Evolutionary conservation across 2,329 filamentous ascomycete genomes (phyloP).

Genomic region (Aspergillus costaricaensis): DNA sequence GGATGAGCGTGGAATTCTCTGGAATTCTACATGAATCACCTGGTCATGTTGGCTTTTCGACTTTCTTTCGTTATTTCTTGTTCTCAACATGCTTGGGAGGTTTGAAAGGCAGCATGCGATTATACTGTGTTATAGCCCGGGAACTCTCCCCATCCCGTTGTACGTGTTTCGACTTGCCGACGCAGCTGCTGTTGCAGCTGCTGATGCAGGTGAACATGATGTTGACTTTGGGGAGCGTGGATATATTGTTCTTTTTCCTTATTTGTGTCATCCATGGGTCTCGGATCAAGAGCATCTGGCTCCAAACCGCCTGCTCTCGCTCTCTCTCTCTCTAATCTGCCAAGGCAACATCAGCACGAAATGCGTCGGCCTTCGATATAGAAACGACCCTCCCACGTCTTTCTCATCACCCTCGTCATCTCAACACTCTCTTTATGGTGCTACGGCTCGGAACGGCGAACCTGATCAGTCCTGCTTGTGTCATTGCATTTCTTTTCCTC

Average conservation of each 20-base stretch:
- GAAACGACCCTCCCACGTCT: slow-evolving; percentile 30
- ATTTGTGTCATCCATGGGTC: slow-evolving; percentile 14
- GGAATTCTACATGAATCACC: slow-evolving; percentile 26
- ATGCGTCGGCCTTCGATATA: slow-evolving; percentile 13
- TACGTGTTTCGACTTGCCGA: slow-evolving; percentile 20
- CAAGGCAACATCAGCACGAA: slow-evolving; percentile 18
- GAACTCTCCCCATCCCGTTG: slow-evolving; percentile 16
- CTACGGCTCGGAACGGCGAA: slow-evolving; percentile 42
- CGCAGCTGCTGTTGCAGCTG: slow-evolving; percentile 11
- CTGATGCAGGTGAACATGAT: slow-evolving; percentile 19
- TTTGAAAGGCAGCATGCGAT: slow-evolving; percentile 22
- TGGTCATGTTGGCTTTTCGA: slow-evolving; percentile 23
- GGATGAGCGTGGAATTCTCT: slow-evolving; percentile 18
- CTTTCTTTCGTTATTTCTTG: slow-evolving; percentile 23
- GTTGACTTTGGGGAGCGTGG: slow-evolving; percentile 15
- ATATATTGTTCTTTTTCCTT: slow-evolving; percentile 21
- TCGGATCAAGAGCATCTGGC: slow-evolving; percentile 13
- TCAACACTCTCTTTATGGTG: slow-evolving; percentile 39
- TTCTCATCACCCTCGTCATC: slow-evolving; percentile 19
- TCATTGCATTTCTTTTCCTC: slow-evolving; percentile 20
- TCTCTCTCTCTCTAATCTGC: slow-evolving; percentile 10
- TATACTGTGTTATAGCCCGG: slow-evolving; percentile 21
- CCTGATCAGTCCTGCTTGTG: slow-evolving; percentile 25
- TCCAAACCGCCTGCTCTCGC: slow-evolving; percentile 14
- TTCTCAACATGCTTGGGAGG: slow-evolving; percentile 16